A percentile compares a stretch with the other conserved stretches of the same genome.
phyloP scores from a whole-genome alignment of 1,139 yeast genomes.

The Sugiyamaella japonica region DNA sequence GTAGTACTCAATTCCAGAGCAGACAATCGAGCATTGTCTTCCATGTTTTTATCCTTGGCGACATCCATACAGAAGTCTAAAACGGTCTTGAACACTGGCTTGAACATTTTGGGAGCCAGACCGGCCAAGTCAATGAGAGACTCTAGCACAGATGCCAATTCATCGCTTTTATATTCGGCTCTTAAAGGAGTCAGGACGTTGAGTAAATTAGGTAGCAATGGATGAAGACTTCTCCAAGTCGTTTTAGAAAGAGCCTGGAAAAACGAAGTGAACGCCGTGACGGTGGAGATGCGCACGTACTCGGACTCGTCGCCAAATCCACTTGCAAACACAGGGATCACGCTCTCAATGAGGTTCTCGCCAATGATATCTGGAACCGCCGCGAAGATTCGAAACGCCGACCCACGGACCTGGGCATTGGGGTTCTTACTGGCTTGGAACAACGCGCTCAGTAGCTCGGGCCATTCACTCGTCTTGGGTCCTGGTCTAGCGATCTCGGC shows the following conservation, averaged over 20 bases:
- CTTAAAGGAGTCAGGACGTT: conserved; percentile 85
- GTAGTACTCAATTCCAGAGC: conserved; percentile 87
- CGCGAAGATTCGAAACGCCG: conserved; percentile 85
- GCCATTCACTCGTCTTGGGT: conserved; percentile 53
- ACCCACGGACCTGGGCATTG: conserved; percentile 78
- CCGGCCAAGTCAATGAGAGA: conserved; percentile 86
- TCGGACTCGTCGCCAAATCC: conserved; percentile 81
- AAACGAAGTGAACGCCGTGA: conserved; percentile 88
- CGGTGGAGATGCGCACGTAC: conserved; percentile 86
- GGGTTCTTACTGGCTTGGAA: conserved; percentile 63
- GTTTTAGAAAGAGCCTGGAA: conserved; percentile 78
- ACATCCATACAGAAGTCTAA: conserved; percentile 82
- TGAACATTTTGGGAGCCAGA: conserved; percentile 92
- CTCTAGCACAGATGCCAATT: conserved; percentile 85
- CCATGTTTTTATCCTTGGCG: conserved; percentile 77
- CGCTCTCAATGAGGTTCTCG: conserved; percentile 41
- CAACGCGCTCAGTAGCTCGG: conserved; percentile 71
- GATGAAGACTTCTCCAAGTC: conserved; percentile 73
- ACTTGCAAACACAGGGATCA: conserved; percentile 66
- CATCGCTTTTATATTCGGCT: conserved; percentile 72
- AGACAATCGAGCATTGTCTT: conserved; percentile 74
- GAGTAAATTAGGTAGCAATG: conserved; percentile 76
- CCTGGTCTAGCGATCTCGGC: conserved; percentile 71
- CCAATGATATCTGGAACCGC: conserved; percentile 80
- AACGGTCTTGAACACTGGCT: conserved; percentile 82